Evolutionary conservation across 495 filamentous ascomycete genomes (phyloP), one percentile per base, ranked within the genome.

Genomic region (Staphylotrichum tortipilum): DNA sequence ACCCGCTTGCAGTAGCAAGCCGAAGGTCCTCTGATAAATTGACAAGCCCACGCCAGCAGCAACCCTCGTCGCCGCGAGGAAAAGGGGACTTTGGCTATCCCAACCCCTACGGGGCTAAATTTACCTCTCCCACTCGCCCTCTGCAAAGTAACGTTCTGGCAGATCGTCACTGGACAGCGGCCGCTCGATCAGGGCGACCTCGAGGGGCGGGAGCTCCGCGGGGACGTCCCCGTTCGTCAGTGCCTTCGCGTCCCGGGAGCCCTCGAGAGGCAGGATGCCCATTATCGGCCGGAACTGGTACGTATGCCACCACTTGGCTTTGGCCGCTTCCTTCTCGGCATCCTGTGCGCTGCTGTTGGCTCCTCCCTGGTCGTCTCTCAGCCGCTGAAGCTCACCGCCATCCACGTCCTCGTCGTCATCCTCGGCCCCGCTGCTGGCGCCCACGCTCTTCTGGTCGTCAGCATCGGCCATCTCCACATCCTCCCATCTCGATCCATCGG

Each of bases 271-370:
- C 12, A 91, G 84, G 24, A 97, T 84, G 4, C 90, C 92, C 55
- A 99, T 67, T 51, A 99, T 88, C 8, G 89, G 85, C 49, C 89
- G 75, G 63, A 95, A 99, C 61, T 92, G 90, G 67, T 85, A 88
- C 8, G 89, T 91, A 54, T 78, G 78, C 89, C 89, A 97, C 57
- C 76, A 83, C 18, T 71, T 67, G 26, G 64, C 55, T 47, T 58
- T 48, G 14, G 43, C 44, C 41, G 26, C 40, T 51, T 59, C 63
- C 50, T 58, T 63, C 21, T 43, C 47, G 37, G 35, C 39, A 10
- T 29, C 50, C 45, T n/a, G 52, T 23, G 38, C 38, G 29, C 53
- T 54, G 41, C 44, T 53, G 39, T 57, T 59, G 7, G 38, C 61
- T 26, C 49, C 53, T 21, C n/a, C n/a, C n/a, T 65, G 55, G 12